Conservation (phyloP, 768 basidiomycete species). For the Infundibulicybe gibba region DNA sequence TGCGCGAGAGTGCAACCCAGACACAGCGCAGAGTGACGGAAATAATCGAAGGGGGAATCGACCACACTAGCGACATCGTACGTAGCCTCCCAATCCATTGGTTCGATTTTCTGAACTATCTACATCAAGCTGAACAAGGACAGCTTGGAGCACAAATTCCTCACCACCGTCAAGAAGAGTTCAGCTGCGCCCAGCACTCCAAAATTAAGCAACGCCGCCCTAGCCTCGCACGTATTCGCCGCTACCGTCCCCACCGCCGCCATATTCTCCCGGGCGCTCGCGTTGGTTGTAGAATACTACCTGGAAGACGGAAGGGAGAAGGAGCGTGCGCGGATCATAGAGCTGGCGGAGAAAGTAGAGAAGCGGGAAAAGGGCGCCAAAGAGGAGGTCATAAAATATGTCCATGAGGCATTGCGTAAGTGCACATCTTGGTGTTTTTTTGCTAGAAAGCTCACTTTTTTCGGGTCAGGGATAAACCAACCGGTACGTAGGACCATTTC, state of each 20-base stretch:
- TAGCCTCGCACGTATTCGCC: constrained; percentile 49
- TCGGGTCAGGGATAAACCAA: constrained; percentile 24
- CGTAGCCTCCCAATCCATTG: background rate
- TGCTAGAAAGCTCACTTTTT: background rate
- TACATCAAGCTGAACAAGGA: constrained; percentile 13
- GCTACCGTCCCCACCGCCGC: constrained; percentile 54
- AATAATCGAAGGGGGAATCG: constrained; percentile 25
- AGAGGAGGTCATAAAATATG: constrained; percentile 31
- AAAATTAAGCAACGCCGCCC: constrained; percentile 14
- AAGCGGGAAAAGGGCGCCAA: constrained; percentile 17
- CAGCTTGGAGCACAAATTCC: constrained; percentile 24
- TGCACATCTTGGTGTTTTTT: constrained; percentile 2
- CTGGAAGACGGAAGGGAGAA: constrained; percentile 32
- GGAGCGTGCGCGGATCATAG: constrained; percentile 36
- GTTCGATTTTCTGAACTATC: background rate
- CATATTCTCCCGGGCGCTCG: constrained; percentile 51
- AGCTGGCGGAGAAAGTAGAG: constrained; percentile 21
- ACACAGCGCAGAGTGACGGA: constrained; percentile 24
- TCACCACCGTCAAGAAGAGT: constrained; percentile 19
- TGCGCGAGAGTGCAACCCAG: constrained; percentile 34
- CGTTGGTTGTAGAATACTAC: constrained; percentile 60
- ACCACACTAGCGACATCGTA: constrained; percentile 17
- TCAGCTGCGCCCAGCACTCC: too few species aligned
- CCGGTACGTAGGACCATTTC: constrained; percentile 17
- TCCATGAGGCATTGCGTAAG: constrained; percentile 45